These are phyloP conservation scores for Dimargaris xerosporica DNA, from an alignment of 192 early-diverging fungal genomes.

Conservation along the genomic window DNA sequence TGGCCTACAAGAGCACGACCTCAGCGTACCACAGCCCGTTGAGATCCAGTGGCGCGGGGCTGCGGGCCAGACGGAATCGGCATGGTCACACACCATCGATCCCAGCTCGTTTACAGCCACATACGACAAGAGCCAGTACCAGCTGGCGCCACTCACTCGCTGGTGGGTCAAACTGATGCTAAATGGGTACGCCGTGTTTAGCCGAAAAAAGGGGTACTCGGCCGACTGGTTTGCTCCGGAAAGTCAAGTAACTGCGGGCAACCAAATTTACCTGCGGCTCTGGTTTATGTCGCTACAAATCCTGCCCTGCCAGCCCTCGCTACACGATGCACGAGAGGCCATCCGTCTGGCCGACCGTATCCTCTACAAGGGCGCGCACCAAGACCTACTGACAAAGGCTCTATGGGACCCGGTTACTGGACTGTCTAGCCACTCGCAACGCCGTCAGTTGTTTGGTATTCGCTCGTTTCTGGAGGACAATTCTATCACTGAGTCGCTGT, in stretches of 20 bases:
- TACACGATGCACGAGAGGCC: background rate
- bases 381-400: background rate
- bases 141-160: background rate
- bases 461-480: conserved; percentile 1
- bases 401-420: background rate
- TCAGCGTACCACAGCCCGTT: background rate
- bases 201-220: background rate
- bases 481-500: too few species aligned
- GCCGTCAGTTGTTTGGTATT: conserved; percentile 6
- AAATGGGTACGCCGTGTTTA: background rate
- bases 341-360: background rate
- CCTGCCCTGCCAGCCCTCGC: conserved; percentile 4
- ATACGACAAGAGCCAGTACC: background rate
- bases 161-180: conserved; percentile 10
- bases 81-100: background rate
- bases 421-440: background rate
- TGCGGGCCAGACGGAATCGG: background rate
- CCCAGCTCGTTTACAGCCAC: background rate
- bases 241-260: background rate
- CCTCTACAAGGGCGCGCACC: background rate
- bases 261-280: background rate
- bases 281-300: conserved; percentile 4
- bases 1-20: background rate
- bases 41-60: too few species aligned
- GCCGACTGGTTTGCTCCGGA: background rate